These are phyloP conservation scores for Microstegium vimineum DNA, from an alignment of 176 grass and related monocot species.

Conservation along the genomic window DNA sequence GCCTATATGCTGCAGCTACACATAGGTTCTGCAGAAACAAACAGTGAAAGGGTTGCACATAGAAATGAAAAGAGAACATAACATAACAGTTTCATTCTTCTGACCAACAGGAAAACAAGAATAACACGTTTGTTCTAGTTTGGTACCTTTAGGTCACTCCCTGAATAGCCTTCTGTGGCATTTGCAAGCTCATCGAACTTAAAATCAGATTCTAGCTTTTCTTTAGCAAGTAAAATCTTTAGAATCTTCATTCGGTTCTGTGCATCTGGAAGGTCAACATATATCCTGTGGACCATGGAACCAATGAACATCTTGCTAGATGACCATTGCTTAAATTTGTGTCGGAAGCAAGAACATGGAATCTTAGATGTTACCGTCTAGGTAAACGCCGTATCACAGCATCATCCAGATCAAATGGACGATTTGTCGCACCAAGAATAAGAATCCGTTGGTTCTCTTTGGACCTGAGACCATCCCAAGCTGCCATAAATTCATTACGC, in stretches of 20 bases:
- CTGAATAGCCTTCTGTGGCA: constrained; percentile 94
- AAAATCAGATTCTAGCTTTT: constrained; percentile 82
- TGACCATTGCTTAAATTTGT: constrained; percentile 1
- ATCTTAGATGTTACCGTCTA: constrained; percentile 54
- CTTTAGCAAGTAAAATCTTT: constrained; percentile 84
- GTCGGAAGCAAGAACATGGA: background rate
- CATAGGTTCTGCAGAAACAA: constrained; percentile 74
- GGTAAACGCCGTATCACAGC: constrained; percentile 93
- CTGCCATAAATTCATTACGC: constrained; percentile 98
- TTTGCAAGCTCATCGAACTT: constrained; percentile 74
- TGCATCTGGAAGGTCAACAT: constrained; percentile 84
- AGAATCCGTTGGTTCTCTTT: constrained; percentile 93
- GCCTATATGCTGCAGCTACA: constrained; percentile 88
- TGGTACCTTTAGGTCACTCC: constrained; percentile 88
- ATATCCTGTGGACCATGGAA: constrained; percentile 64
- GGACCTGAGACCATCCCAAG: constrained; percentile 91
- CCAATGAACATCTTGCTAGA: background rate
- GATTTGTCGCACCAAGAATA: constrained; percentile 93
- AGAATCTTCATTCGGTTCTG: constrained; percentile 85
- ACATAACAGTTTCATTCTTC: constrained; percentile 3
- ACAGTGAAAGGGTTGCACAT: constrained; percentile 21
- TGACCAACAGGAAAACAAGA: constrained; percentile 7
- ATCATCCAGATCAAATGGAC: constrained; percentile 97
- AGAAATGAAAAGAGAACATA: background rate
- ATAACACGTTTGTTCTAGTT: background rate